These are phyloP conservation scores for Fistulina hepatica DNA, from an alignment of 1,284 basidiomycete genomes.

Conservation along the genomic window DNA sequence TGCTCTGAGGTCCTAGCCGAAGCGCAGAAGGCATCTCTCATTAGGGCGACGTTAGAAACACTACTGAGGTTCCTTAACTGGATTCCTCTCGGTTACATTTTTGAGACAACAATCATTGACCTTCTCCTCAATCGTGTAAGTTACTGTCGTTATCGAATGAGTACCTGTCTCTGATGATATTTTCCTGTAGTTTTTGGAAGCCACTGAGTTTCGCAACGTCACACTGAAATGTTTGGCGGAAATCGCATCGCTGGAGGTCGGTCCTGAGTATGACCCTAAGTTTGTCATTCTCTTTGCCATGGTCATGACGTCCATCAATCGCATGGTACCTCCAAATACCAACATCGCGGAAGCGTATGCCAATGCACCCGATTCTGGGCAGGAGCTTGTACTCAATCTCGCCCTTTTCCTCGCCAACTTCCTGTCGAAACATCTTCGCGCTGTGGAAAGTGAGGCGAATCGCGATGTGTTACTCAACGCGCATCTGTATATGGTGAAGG, in stretches of 20 bases:
- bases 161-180: slow-evolving; percentile 7
- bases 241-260: slow-evolving; percentile 88
- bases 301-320: slow-evolving; percentile 95
- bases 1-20: slow-evolving; percentile 96
- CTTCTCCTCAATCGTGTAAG: slow-evolving; percentile 79
- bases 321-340: slow-evolving; percentile 95
- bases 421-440: slow-evolving; percentile 83
- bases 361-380: slow-evolving; percentile 84
- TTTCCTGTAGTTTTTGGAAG: slow-evolving; percentile 77
- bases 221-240: slow-evolving; percentile 98
- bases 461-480: slow-evolving; percentile 93
- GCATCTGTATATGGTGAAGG: slow-evolving; percentile 97
- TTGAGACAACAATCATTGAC: slow-evolving; percentile 97
- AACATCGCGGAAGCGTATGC: slow-evolving; percentile 92
- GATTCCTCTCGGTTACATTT: slow-evolving; percentile 99
- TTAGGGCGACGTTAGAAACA: slow-evolving; percentile 94
- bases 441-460: slow-evolving; percentile 87
- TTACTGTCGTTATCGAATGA: slow-evolving; percentile 15
- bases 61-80: slow-evolving; percentile 96
- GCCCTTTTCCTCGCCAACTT: slow-evolving; percentile 97
- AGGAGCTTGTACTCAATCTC: slow-evolving; percentile 96
- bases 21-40: slow-evolving; percentile 93
- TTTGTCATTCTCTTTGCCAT: slow-evolving; percentile 97
- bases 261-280: slow-evolving; percentile 97
- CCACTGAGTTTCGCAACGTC: slow-evolving; percentile 94